Evolutionary conservation across 768 basidiomycete species (phyloP).

Genomic region (Termitomyces sp.): DNA sequence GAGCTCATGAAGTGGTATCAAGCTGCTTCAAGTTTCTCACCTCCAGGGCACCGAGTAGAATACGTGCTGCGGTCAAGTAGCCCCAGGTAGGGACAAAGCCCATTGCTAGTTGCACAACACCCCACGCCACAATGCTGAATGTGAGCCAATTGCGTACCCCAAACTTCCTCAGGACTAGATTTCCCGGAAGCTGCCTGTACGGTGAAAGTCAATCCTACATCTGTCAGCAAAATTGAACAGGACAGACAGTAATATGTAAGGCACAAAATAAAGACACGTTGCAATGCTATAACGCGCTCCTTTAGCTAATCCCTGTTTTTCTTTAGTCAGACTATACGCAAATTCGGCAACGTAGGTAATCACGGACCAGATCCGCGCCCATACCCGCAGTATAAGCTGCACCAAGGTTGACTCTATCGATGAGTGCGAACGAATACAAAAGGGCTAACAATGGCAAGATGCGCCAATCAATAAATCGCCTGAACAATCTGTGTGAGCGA

Average conservation of each 20-base stretch:
- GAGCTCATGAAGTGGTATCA: constrained; percentile 2
- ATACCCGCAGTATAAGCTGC: constrained; percentile 42
- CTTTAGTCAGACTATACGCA: constrained; percentile 8
- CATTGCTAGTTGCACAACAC: constrained; percentile 42
- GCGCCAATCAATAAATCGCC: constrained; percentile 39
- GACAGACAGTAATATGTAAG: constrained; percentile 40
- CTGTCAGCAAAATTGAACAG: not conserved
- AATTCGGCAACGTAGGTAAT: not conserved
- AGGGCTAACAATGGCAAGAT: constrained; percentile 39
- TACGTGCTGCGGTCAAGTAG: constrained; percentile 36
- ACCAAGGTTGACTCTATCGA: constrained; percentile 43
- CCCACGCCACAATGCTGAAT: constrained; percentile 40
- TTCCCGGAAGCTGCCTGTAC: constrained; percentile 43
- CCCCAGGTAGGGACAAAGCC: constrained; percentile 41
- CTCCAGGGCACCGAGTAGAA: constrained; percentile 45
- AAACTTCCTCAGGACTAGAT: constrained; percentile 38
- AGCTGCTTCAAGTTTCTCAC: constrained; percentile 19
- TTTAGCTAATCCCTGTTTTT: constrained; percentile 27
- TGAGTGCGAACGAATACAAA: constrained; percentile 39
- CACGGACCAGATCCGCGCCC: constrained; percentile 34
- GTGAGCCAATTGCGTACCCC: constrained; percentile 45
- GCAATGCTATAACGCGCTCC: constrained; percentile 38
- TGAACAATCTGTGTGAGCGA: constrained; percentile 12
- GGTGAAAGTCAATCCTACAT: constrained; percentile 4
- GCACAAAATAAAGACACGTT: constrained; percentile 42